phyloP scores from a whole-genome alignment of 1,139 yeast genomes.

The Trichomonascaceae sp. region DNA sequence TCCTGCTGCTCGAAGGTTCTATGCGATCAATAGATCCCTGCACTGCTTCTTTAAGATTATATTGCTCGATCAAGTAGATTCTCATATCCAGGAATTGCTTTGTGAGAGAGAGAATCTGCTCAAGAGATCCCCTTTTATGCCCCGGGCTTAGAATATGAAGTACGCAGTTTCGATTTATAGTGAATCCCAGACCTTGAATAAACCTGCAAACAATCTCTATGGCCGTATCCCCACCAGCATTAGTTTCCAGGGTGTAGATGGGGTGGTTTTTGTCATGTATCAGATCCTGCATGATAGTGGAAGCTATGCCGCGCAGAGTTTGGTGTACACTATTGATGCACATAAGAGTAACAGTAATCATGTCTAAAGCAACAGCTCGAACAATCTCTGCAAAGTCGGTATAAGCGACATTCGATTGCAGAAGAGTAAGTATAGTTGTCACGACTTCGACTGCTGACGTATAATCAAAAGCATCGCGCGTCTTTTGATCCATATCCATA shows the following conservation, averaged over 20 bases:
- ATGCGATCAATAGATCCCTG: conserved; percentile 18
- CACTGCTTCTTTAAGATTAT: conserved; percentile 27
- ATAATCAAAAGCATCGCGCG: background rate
- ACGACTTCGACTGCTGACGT: background rate
- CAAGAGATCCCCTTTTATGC: conserved; percentile 11
- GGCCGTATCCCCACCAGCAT: background rate
- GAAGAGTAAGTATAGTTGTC: background rate
- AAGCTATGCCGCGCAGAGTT: conserved; percentile 14
- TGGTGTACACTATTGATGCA: conserved; percentile 17
- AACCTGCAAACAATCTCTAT: conserved; percentile 14
- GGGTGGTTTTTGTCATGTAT: conserved; percentile 9
- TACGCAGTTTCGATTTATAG: conserved; percentile 11
- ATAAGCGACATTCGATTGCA: conserved; percentile 6
- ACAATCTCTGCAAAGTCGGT: conserved; percentile 9
- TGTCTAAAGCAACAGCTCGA: background rate
- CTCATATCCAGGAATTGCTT: conserved; percentile 20
- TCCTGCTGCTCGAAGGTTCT: conserved; percentile 26
- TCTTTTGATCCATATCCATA: background rate
- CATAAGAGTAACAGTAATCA: conserved; percentile 9
- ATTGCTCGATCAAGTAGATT: conserved; percentile 19
- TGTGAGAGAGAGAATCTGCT: conserved; percentile 17
- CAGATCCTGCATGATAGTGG: conserved; percentile 14
- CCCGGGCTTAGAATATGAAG: conserved; percentile 9
- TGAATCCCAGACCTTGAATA: conserved; percentile 15
- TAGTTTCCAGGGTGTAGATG: background rate